Evolutionary conservation across 2,329 filamentous ascomycete genomes (phyloP), one percentile per base, ranked within the genome.

Genomic region (Cladosporium sp.): DNA sequence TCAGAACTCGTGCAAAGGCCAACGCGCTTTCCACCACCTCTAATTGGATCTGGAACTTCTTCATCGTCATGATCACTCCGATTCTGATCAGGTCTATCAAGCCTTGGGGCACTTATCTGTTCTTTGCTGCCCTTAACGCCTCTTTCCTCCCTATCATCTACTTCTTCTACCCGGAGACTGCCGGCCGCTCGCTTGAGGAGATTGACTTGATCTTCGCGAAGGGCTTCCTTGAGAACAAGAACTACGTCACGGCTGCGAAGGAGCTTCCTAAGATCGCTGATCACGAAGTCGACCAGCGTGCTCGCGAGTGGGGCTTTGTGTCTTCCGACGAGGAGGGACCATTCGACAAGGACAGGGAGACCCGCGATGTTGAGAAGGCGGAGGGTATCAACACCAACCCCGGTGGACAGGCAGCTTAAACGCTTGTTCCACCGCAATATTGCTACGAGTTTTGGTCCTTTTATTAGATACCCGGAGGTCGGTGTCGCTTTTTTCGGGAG

Each of bases 61-160:
- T 67, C 36, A 64, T 70, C 4, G 59, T 59, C 6, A 51, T 43
- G 59, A 67, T 71, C 20, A 70, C 69, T 2, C 70, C 70, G 0
- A 56, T 72, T 20, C 63, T 63, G 52, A 67, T 72, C 29, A 42
- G 52, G 2, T 61, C 57, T 19, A 64, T 69, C 36, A 59, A 61
- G 2, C 22, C 22, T 4, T 69, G 57, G 48, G 56, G 54, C 8
- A 47, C 54, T 6, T 73, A 72, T 53, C 63, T 73, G 36, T 64
- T 72, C 64, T 79, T 78, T 58, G 73, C 72, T 4, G 65, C 71
- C 12, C 69, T 79, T 52, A 78, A 78, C 68, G 74, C 67, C 3
- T 55, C 64, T 40, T 78, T 78, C 67, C 72, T 79, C 42, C 76
- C 77, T 12, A 71, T 78, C 63, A 38, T 88, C 6, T 86, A 85